Evolutionary conservation across 148 eudicot genomes (phyloP), one percentile per base, ranked within the genome.

Genomic region (Gaultheria prostrata): DNA sequence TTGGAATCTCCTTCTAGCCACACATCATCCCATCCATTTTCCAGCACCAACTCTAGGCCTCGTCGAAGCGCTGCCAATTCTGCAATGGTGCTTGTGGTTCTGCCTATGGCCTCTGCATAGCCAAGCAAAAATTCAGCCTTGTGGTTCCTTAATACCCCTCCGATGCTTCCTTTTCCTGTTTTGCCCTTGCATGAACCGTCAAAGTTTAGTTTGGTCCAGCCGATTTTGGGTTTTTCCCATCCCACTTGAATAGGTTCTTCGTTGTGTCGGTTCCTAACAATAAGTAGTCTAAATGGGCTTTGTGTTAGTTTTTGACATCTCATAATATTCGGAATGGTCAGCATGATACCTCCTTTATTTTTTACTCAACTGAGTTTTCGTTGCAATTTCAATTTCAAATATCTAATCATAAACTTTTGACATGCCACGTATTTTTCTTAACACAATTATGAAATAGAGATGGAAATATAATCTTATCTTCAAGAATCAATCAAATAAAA

Each of bases 1-100:
- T 93, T 92, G 20, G 94, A 94, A n/a, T 97, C 99, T 7, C 99
- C 98, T 88, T 94, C 98, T 0, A 97, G 88, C 98, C 99, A 96
- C 6, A 96, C 91, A 53, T 90, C 82, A 28, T 70, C 82, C 93
- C 95, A 94, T 50, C 97, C 93, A 3, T 90, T 90, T 72, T 95
- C 95, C 0, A 93, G 43, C 45, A 89, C 86, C 76, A 95, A 81
- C 88, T 97, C 98, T 0, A 97, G 95, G 43, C 99, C 99, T 82
- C 97, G 83, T 48, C 83, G 77, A 3, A 97, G 89, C 13, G 99
- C 97, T 1, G 90, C 93, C 39, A 94, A 12, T 78, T 97, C 99
- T 0, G 99, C 99, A 10, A 87, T 69, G 6, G 89, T 92, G 84
- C 97, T 97, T 4, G 88, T 86, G 53, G 88, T 84, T 56, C 63